Percentiles rank a stretch among this genome's conserved stretches.
These are phyloP conservation scores for Cladobotryum protrusum DNA, from an alignment of 2,329 filamentous ascomycete genomes.

Conservation along the genomic window DNA sequence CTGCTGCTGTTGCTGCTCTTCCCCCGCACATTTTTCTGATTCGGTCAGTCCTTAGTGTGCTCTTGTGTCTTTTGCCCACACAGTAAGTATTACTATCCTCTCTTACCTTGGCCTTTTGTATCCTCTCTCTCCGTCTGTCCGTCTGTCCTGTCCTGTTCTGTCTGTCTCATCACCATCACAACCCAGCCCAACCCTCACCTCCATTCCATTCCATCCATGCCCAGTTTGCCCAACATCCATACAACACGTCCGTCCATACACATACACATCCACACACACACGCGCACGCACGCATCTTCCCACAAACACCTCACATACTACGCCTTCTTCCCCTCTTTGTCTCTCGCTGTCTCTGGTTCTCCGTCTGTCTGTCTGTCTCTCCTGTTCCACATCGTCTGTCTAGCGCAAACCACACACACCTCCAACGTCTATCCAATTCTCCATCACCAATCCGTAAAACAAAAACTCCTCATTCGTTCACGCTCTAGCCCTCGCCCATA, in stretches of 20 bases:
- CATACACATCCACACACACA: not conserved
- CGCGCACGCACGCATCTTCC: not conserved
- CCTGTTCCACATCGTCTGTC: not conserved
- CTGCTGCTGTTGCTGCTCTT: not conserved
- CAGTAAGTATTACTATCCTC: too few relatives aligned
- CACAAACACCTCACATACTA: not conserved
- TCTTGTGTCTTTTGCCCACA: not conserved
- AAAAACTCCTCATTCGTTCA: too few relatives aligned
- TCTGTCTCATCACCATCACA: constrained; percentile 4
- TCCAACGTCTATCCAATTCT: too few relatives aligned
- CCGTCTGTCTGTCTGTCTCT: not conserved
- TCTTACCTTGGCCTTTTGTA: too few relatives aligned
- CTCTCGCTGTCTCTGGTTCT: not conserved
- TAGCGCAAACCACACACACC: too few relatives aligned
- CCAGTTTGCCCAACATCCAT: too few relatives aligned
- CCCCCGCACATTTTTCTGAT: not conserved
- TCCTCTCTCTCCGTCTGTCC: too few relatives aligned
- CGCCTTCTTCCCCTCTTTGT: not conserved
- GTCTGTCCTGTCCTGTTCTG: too few relatives aligned
- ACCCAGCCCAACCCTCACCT: not conserved
- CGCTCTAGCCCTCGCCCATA: too few relatives aligned
- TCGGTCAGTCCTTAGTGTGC: not conserved
- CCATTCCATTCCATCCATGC: too few relatives aligned
- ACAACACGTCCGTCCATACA: too few relatives aligned
- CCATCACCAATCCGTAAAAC: too few relatives aligned